A percentile compares a stretch with the other conserved stretches of the same genome.
Evolutionary conservation across 1,284 basidiomycete genomes (phyloP).

Genomic region (Pascua guehoae): DNA sequence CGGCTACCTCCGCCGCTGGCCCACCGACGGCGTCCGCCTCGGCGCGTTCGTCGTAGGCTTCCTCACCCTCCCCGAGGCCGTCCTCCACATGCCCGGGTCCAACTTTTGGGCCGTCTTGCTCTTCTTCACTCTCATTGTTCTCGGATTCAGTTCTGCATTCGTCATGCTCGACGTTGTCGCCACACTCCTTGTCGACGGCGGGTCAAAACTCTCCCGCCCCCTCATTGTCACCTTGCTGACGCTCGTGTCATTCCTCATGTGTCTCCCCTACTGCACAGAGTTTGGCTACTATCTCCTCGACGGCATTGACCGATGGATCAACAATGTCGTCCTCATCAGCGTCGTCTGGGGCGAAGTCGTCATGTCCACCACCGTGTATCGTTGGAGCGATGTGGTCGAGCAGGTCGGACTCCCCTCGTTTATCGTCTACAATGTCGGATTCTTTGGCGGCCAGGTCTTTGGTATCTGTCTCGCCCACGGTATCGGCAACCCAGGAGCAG

Average conservation of each 20-base stretch:
- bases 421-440: slow-evolving; percentile 18
- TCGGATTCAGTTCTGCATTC: slow-evolving; percentile 24
- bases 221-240: slow-evolving; percentile 21
- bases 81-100: slow-evolving; percentile 25
- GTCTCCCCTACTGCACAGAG: slow-evolving; percentile 26
- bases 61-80: slow-evolving; percentile 25
- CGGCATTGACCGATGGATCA: slow-evolving; percentile 26
- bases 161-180: slow-evolving; percentile 29
- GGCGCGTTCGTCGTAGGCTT: slow-evolving; percentile 35
- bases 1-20: slow-evolving; percentile 24
- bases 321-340: slow-evolving; percentile 22
- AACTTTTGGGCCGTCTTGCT: slow-evolving; percentile 28
- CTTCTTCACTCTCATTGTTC: slow-evolving; percentile 27
- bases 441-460: slow-evolving; percentile 18
- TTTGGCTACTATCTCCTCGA: slow-evolving; percentile 27
- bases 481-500: slow-evolving; percentile 14
- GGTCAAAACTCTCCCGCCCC: slow-evolving; percentile 19
- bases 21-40: slow-evolving; percentile 25
- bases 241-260: slow-evolving; percentile 22
- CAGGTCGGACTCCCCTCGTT: slow-evolving; percentile 18
- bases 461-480: slow-evolving; percentile 21
- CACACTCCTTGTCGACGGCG: slow-evolving; percentile 21
- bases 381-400: slow-evolving; percentile 17
- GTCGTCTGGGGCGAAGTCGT: slow-evolving; percentile 26
- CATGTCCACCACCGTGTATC: slow-evolving; percentile 18